These are phyloP conservation scores for Capronia americana DNA, from an alignment of 2,329 filamentous ascomycete species.

Conservation along the genomic window DNA sequence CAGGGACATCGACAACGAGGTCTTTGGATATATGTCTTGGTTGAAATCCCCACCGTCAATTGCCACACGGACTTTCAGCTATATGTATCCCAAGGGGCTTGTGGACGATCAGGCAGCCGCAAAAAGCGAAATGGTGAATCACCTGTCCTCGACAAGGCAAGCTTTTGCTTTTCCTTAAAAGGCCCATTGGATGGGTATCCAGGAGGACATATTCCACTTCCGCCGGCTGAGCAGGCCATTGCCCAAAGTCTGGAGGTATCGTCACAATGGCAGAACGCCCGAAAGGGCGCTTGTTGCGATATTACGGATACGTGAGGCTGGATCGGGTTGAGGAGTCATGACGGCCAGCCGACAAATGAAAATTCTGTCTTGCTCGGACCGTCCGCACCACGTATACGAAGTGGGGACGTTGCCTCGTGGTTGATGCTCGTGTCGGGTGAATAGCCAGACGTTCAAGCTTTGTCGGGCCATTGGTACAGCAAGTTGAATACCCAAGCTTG, in stretches of 20 bases:
- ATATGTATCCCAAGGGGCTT: background rate
- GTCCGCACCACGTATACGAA: background rate
- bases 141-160: background rate
- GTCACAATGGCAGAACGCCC: background rate
- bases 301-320: slow-evolving; percentile 1
- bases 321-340: slow-evolving; percentile 1
- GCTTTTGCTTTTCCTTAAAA: background rate
- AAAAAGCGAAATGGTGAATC: background rate
- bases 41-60: background rate
- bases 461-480: background rate
- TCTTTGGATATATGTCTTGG: background rate
- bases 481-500: background rate
- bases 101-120: slow-evolving; percentile 8
- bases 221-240: background rate
- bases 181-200: background rate
- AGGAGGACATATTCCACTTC: too few species aligned
- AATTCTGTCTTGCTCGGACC: background rate
- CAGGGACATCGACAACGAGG: background rate
- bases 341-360: background rate
- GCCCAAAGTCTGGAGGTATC: background rate
- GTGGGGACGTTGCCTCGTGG: background rate
- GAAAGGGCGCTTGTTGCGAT: background rate
- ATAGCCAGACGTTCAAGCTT: background rate
- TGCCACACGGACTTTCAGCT: background rate
- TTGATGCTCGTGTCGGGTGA: background rate